Conservation (phyloP, 208 protist species). For the Leishmania amazonensis region DNA sequence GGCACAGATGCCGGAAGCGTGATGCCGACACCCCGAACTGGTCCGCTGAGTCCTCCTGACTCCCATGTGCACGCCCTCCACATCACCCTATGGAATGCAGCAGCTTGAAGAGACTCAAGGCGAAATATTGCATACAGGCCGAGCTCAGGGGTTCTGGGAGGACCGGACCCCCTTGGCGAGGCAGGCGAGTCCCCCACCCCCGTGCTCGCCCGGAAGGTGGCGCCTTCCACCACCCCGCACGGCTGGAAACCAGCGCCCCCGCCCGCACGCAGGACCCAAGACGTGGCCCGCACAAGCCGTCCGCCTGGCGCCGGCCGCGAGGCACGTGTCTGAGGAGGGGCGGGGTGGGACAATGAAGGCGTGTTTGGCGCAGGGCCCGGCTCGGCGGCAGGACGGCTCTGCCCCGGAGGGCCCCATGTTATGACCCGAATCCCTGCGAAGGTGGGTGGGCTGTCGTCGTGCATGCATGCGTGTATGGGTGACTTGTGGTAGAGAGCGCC, state of each 20-base stretch:
- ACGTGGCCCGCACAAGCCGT: too few relatives aligned
- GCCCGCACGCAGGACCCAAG: too few relatives aligned
- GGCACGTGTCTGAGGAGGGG: neutral
- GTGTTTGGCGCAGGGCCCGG: neutral
- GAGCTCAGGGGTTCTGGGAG: neutral
- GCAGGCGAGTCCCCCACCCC: too few relatives aligned
- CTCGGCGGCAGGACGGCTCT: neutral
- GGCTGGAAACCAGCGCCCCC: too few relatives aligned
- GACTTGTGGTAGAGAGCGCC: neutral
- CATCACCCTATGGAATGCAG: neutral
- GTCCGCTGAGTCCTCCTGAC: neutral
- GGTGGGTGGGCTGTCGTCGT: too few relatives aligned
- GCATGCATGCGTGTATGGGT: too few relatives aligned
- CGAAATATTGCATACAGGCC: neutral
- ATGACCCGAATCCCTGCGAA: too few relatives aligned
- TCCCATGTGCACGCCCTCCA: neutral
- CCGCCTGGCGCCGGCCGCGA: neutral
- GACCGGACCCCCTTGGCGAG: too few relatives aligned
- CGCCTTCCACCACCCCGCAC: too few relatives aligned
- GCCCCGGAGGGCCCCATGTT: too few relatives aligned
- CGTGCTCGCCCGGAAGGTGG: neutral
- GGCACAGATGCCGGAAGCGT: neutral
- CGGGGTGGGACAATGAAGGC: neutral
- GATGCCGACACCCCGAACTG: neutral
- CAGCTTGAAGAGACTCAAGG: neutral